A percentile compares a stretch with the other conserved stretches of the same genome.
Evolutionary conservation across 306 rosid genomes (phyloP).

Genomic region (Lathyrus oleraceus): DNA sequence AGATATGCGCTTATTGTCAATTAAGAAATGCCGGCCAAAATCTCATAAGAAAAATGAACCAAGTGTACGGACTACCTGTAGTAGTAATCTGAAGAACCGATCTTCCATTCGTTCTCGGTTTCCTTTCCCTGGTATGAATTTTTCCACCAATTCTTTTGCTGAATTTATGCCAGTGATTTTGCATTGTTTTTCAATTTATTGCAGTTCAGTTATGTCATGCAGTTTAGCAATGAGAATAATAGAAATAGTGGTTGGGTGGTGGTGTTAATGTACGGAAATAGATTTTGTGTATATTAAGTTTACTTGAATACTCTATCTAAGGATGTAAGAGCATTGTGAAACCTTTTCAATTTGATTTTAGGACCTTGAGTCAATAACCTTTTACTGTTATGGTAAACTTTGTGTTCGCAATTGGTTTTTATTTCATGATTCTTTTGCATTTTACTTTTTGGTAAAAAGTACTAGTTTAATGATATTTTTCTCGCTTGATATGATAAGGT

Average conservation of each 20-base stretch:
- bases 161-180: conserved; percentile 3
- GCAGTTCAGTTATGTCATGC: background rate
- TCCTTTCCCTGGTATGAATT: conserved; percentile 65
- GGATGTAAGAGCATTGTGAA: background rate
- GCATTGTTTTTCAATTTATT: background rate
- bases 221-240: background rate
- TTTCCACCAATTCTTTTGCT: background rate
- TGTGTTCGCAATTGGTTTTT: background rate
- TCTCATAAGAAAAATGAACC: conserved; percentile 71
- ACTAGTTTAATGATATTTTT: background rate
- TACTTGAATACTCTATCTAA: background rate
- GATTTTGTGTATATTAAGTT: background rate
- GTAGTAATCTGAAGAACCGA: conserved; percentile 72
- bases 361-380: background rate
- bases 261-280: background rate
- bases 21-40: conserved; percentile 66
- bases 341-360: background rate
- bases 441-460: background rate
- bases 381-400: background rate
- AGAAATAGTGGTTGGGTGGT: background rate
- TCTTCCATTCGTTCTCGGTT: conserved; percentile 71
- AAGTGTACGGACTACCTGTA: conserved; percentile 53
- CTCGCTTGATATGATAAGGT: background rate
- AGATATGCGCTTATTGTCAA: conserved; percentile 60
- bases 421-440: background rate